Evolutionary conservation across 2,329 filamentous ascomycete genomes (phyloP).

Genomic region (Sporothrix protearum): DNA sequence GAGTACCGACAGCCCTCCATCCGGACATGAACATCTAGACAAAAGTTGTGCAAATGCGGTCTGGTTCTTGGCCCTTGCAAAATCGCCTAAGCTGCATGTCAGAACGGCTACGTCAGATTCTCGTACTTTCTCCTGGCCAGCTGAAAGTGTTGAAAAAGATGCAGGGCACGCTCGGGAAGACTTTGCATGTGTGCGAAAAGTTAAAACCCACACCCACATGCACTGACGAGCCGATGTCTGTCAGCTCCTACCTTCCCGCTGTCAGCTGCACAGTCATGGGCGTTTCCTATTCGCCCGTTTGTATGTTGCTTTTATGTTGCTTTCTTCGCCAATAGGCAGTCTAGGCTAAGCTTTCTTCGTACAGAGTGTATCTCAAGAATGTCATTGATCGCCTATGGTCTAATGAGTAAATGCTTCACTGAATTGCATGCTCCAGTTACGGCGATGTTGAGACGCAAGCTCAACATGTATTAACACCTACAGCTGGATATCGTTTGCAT

Average conservation of each 20-base stretch:
- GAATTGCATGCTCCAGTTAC: too few relatives aligned
- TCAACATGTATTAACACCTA: too few relatives aligned
- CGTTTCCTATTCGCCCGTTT: background rate
- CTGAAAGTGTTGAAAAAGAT: background rate
- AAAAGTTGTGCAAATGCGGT: background rate
- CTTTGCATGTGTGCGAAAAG: background rate
- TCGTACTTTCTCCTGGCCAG: background rate
- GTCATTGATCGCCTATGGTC: background rate
- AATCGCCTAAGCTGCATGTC: background rate
- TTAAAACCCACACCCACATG: background rate
- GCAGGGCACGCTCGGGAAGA: background rate
- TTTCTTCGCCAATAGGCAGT: background rate
- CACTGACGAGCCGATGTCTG: background rate
- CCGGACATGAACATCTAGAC: background rate
- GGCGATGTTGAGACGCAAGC: too few relatives aligned
- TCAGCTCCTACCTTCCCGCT: background rate
- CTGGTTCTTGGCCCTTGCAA: background rate
- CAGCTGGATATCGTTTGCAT: too few relatives aligned
- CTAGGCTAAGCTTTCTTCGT: background rate
- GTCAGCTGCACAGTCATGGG: background rate
- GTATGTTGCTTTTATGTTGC: too few relatives aligned
- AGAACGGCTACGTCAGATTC: background rate
- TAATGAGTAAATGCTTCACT: background rate
- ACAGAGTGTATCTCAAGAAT: background rate
- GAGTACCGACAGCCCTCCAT: background rate